phyloP scores from a whole-genome alignment of 1,139 yeast genomes.

The Kurtzmaniella natalensis region DNA sequence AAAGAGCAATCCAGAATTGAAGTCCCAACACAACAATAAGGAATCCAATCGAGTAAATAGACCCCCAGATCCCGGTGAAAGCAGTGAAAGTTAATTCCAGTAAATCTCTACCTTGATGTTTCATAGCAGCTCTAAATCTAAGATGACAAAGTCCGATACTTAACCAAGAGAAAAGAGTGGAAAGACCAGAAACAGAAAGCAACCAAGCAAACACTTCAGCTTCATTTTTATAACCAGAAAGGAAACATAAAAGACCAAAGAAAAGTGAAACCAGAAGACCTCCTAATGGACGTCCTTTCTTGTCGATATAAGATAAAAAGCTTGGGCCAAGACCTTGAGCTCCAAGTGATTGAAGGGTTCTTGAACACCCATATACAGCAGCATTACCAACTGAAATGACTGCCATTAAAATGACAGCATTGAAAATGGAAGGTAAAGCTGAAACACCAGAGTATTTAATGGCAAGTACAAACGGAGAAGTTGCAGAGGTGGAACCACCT shows the following conservation, averaged over 20 bases:
- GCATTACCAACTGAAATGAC: slow-evolving; percentile 42
- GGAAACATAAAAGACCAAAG: slow-evolving; percentile 37
- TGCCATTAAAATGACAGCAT: slow-evolving; percentile 38
- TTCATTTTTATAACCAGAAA: slow-evolving; percentile 35
- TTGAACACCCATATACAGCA: slow-evolving; percentile 42
- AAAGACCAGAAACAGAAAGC: slow-evolving; percentile 38
- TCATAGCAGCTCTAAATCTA: slow-evolving; percentile 36
- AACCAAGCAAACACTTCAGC: slow-evolving; percentile 38
- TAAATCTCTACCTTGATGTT: slow-evolving; percentile 20
- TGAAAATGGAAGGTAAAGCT: slow-evolving; percentile 41
- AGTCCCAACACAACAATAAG: slow-evolving; percentile 28
- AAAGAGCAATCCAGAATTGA: slow-evolving; percentile 38
- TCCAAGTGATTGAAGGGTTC: slow-evolving; percentile 38
- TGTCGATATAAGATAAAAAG: slow-evolving; percentile 33
- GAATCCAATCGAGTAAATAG: slow-evolving; percentile 28
- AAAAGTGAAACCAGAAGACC: slow-evolving; percentile 31
- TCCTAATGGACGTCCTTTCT: slow-evolving; percentile 38
- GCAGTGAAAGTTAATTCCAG: slow-evolving; percentile 25
- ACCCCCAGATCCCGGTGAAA: slow-evolving; percentile 29
- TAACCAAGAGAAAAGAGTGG: slow-evolving; percentile 41
- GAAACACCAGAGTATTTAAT: slow-evolving; percentile 48
- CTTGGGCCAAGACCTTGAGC: slow-evolving; percentile 40
- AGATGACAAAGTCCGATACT: slow-evolving; percentile 35
- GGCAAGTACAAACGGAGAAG: slow-evolving; percentile 60
- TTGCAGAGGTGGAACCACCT: slow-evolving; percentile 26